Conservation (phyloP, 345 rosid genomes). For the Leavenworthia alabamica region DNA sequence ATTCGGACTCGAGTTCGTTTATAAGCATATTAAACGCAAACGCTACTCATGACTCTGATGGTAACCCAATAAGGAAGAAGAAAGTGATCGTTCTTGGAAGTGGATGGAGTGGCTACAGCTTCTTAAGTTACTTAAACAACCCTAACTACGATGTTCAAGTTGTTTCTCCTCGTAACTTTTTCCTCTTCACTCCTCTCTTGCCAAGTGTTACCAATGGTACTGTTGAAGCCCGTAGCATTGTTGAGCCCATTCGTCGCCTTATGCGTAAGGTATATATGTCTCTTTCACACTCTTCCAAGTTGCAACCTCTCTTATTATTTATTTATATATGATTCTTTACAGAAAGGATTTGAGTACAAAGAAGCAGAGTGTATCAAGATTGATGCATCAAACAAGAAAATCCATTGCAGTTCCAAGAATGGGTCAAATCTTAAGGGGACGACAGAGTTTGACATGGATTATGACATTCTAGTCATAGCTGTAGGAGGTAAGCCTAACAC, state of each 20-base stretch:
- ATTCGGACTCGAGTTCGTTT: constrained; percentile 33
- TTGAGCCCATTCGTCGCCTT: constrained; percentile 66
- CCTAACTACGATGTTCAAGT: constrained; percentile 56
- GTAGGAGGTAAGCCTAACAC: constrained; percentile 73
- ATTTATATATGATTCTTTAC: constrained; percentile 5
- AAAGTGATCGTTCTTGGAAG: constrained; percentile 76
- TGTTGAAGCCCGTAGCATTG: constrained; percentile 81
- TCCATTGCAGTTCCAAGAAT: constrained; percentile 44
- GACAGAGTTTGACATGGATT: constrained; percentile 62
- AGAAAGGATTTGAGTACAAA: constrained; percentile 49
- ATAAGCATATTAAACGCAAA: not conserved
- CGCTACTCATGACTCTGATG: constrained; percentile 11
- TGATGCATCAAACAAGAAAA: constrained; percentile 47
- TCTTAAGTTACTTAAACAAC: constrained; percentile 50
- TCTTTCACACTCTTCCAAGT: too few relatives aligned
- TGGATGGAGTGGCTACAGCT: constrained; percentile 80
- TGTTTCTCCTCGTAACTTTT: constrained; percentile 73
- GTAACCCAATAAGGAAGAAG: constrained; percentile 38
- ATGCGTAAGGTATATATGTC: constrained; percentile 39
- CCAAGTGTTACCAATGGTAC: constrained; percentile 84
- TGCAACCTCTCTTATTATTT: not conserved
- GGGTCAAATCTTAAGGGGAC: constrained; percentile 32
- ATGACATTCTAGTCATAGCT: constrained; percentile 56
- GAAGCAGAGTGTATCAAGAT: constrained; percentile 74
- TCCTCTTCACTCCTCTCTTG: constrained; percentile 75